Evolutionary conservation across 306 rosid genomes (phyloP), one percentile per base, ranked within the genome.

Genomic region (Vigna angularis): DNA sequence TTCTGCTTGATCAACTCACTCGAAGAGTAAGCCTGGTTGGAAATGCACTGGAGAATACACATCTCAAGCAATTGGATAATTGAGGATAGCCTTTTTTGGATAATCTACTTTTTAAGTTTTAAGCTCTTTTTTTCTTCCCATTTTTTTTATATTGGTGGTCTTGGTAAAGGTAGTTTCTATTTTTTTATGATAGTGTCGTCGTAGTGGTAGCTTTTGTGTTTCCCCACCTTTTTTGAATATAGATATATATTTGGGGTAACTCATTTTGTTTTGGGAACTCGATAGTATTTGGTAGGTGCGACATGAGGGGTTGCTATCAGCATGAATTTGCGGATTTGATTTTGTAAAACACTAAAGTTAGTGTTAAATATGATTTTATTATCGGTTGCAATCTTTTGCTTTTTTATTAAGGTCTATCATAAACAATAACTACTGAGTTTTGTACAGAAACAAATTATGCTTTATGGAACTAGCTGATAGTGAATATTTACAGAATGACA

Each of bases 1-100:
- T 14, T 47, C 96, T 48, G 97, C 93, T 57, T 90, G 89, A 91
- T 74, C 73, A 24, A 38, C 68, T 73, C 5, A 36, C 12, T 49
- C 30, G 13, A 68, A 53, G 59, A 81, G 77, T 26, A 26, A 26
- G 28, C 28, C 28, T 26, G 28, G 28, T 26, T 26, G 28, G 28
- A 38, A 51, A 3, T 32, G 75, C 57, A 6, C 7, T 34, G 38
- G 38, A 34, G 34, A 30, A 30, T 30, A 34, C 38, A 34, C 28
- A 26, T 26, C 28, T 34, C 38, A 82, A 81, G 80, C 69, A 69
- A 58, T 76, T 63, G 73, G 56, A 75, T 78, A 79, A 78, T 82
- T 75, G 24, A 67, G 83, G 53, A 55, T 71, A 56, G 61, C 24
- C 73, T 62, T 77, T 53, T 66, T 73, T 67, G 77, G 79, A 66